phyloP scores from a whole-genome alignment of 2,329 filamentous ascomycete genomes.

The Arthrobotrys conoides region DNA sequence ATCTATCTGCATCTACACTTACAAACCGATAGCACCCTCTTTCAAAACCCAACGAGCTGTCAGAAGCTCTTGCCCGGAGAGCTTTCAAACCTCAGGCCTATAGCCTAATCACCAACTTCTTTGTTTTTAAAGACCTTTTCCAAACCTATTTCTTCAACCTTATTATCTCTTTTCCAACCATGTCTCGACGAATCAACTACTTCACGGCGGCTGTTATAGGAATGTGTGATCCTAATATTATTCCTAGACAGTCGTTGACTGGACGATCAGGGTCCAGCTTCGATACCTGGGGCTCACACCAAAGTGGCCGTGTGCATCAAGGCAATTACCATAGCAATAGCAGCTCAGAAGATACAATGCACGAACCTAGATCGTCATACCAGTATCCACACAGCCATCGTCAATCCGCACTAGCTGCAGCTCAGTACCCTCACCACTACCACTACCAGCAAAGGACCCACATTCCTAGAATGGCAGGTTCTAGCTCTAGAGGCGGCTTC shows the following conservation, averaged over 20 bases:
- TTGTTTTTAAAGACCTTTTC: constrained; percentile 14
- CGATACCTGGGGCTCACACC: constrained; percentile 39
- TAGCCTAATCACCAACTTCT: constrained; percentile 8
- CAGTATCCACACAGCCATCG: constrained; percentile 40
- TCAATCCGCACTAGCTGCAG: constrained; percentile 12
- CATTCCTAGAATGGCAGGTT: constrained; percentile 53
- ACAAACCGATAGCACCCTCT: constrained; percentile 29
- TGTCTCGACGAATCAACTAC: constrained; percentile 52
- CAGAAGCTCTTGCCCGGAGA: constrained; percentile 24
- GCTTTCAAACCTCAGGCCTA: constrained; percentile 5
- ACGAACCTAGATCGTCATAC: constrained; percentile 46
- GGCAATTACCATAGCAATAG: constrained; percentile 52
- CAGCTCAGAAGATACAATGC: constrained; percentile 48
- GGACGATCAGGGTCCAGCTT: constrained; percentile 54
- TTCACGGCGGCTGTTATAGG: constrained; percentile 53
- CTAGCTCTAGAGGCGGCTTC: constrained; percentile 50
- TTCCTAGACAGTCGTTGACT: constrained; percentile 39
- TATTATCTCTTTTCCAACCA: constrained; percentile 13
- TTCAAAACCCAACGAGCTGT: constrained; percentile 27
- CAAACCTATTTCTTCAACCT: constrained; percentile 5
- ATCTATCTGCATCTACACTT: constrained; percentile 13
- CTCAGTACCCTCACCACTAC: constrained; percentile 3
- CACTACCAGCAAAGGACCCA: constrained; percentile 43
- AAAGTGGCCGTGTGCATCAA: constrained; percentile 37
- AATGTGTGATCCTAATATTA: constrained; percentile 57